These are phyloP conservation scores for Combretum micranthum DNA, from an alignment of 345 rosid genomes.

Conservation along the genomic window DNA sequence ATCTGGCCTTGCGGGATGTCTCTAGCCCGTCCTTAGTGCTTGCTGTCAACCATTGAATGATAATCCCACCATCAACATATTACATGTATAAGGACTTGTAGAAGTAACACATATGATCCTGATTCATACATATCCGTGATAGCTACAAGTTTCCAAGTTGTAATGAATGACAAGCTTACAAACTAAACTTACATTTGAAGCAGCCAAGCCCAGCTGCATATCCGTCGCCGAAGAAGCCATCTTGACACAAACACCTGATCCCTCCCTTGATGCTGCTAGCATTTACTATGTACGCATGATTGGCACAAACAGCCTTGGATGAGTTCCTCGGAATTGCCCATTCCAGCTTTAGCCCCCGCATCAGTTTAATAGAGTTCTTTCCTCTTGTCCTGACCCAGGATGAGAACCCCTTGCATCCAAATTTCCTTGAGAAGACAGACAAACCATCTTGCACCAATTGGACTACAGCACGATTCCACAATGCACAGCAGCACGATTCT, in stretches of 20 bases:
- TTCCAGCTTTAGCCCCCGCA: conserved; percentile 68
- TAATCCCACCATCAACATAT: neutral
- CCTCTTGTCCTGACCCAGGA: conserved; percentile 51
- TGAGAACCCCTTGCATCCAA: conserved; percentile 80
- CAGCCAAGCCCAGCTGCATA: conserved; percentile 60
- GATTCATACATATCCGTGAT: no score
- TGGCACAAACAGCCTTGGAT: conserved; percentile 31
- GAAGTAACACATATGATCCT: no score
- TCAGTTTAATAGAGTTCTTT: conserved; percentile 43
- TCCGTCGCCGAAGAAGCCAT: conserved; percentile 74
- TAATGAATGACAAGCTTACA: neutral
- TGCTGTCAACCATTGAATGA: conserved; percentile 26
- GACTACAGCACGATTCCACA: conserved; percentile 67
- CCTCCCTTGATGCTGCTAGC: conserved; percentile 54
- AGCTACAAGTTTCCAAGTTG: no score
- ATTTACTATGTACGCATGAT: conserved; percentile 39
- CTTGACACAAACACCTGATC: conserved; percentile 58
- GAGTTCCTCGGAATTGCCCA: conserved; percentile 63
- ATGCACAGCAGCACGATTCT: conserved; percentile 69
- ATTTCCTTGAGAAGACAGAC: conserved; percentile 47
- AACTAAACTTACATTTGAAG: conserved; percentile 42
- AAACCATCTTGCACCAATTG: conserved; percentile 41
- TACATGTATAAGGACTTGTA: no score
- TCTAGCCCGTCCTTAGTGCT: conserved; percentile 54
- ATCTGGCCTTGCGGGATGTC: conserved; percentile 37